Evolutionary conservation across 768 basidiomycete species (phyloP).

Genomic region (Boletus vermiculosoides): DNA sequence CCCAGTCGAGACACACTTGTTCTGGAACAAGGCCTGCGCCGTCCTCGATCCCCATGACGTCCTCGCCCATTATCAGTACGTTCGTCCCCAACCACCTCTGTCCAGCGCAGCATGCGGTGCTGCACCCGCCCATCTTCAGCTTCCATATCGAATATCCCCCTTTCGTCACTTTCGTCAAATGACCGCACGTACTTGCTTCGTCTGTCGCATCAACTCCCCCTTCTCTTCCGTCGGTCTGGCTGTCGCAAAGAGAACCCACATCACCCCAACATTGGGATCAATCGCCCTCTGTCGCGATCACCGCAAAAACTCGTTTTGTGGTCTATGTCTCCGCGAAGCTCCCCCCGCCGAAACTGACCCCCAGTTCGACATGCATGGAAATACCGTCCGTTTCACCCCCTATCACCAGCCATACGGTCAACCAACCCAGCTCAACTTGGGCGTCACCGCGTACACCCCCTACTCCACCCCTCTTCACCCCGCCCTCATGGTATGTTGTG

Average conservation of each 20-base stretch:
- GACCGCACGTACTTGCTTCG: slow-evolving; percentile 50
- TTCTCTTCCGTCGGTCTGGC: slow-evolving; percentile 49
- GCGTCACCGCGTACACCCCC: slow-evolving; percentile 25
- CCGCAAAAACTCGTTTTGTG: slow-evolving; percentile 60
- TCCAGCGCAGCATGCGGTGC: slow-evolving; percentile 32
- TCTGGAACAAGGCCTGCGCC: slow-evolving; percentile 65
- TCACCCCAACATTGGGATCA: slow-evolving; percentile 43
- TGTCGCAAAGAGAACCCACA: slow-evolving; percentile 44
- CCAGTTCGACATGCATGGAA: slow-evolving; percentile 35
- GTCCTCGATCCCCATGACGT: slow-evolving; percentile 62
- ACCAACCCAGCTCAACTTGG: slow-evolving; percentile 18
- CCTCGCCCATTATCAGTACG: slow-evolving; percentile 47
- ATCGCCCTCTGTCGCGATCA: slow-evolving; percentile 65
- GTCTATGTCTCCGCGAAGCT: slow-evolving; percentile 65
- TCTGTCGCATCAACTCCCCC: slow-evolving; percentile 71
- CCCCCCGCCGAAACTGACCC: slow-evolving; percentile 43
- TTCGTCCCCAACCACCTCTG: slow-evolving; percentile 38
- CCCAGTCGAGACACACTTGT: slow-evolving; percentile 65
- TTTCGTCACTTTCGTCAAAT: slow-evolving; percentile 66
- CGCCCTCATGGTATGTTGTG: slow-evolving; percentile 43
- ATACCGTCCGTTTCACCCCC: slow-evolving; percentile 30
- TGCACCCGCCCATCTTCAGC: slow-evolving; percentile 33
- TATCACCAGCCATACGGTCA: slow-evolving; percentile 33
- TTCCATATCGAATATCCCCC: slow-evolving; percentile 42
- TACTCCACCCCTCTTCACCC: slow-evolving; percentile 27